Evolutionary conservation across 306 rosid species (phyloP).

Genomic region (Trifolium subterraneum): DNA sequence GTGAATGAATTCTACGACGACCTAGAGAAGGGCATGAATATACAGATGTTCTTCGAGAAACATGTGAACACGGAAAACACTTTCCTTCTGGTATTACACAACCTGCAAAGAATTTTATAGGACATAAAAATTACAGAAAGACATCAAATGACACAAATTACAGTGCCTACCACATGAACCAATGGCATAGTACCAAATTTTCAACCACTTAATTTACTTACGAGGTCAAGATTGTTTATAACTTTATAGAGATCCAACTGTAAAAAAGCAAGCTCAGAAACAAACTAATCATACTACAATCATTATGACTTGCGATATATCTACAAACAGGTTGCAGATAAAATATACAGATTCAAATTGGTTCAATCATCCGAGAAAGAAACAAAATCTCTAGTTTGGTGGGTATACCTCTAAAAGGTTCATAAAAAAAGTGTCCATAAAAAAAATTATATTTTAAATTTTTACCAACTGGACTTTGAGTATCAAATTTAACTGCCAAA

Average conservation of each 20-base stretch:
- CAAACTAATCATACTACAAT: slow-evolving; percentile 21
- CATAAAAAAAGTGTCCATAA: background rate
- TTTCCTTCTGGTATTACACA: slow-evolving; percentile 65
- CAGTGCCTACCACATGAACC: background rate
- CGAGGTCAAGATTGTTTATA: background rate
- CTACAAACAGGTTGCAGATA: slow-evolving; percentile 16
- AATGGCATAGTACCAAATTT: background rate
- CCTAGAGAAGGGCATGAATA: slow-evolving; percentile 57
- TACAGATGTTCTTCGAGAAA: slow-evolving; percentile 58
- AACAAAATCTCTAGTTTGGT: background rate
- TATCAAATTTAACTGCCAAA: slow-evolving; percentile 1
- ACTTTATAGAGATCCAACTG: background rate
- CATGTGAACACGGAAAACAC: slow-evolving; percentile 69
- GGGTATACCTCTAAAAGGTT: background rate
- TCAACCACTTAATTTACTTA: background rate
- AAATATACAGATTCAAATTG: slow-evolving; percentile 15
- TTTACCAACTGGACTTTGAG: background rate
- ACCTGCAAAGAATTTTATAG: slow-evolving; percentile 44
- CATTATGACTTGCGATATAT: slow-evolving; percentile 12
- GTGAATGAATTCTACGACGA: slow-evolving; percentile 50
- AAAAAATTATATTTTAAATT: background rate
- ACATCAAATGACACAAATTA: background rate
- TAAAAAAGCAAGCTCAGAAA: slow-evolving; percentile 24
- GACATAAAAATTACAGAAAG: background rate
- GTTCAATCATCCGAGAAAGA: slow-evolving; percentile 25